Conservation (phyloP, 129 eudicot species). For the Artemisia annua region DNA sequence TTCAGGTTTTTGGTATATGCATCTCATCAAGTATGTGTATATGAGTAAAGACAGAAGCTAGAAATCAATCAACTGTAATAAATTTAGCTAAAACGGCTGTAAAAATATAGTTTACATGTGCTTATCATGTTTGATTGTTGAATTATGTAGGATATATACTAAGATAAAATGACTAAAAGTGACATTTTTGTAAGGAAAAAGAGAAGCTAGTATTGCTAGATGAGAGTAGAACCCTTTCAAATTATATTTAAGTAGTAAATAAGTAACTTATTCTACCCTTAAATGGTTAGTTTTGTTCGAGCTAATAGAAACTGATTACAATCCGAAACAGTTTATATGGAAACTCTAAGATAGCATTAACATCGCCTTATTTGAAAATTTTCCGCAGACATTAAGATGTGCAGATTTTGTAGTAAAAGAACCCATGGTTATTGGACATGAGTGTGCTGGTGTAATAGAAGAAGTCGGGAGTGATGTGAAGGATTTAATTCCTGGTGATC, state of each 20-base stretch:
- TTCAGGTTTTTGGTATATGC: background rate
- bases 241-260: background rate
- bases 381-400: conserved; percentile 49
- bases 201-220: no score
- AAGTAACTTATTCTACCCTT: no score
- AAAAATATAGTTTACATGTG: no score
- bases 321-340: background rate
- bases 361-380: background rate
- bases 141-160: no score
- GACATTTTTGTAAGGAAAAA: no score
- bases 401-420: conserved; percentile 71
- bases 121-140: no score
- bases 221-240: background rate
- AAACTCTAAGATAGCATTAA: background rate
- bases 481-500: conserved; percentile 51
- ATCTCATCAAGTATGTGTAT: background rate
- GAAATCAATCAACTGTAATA: no score
- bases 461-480: conserved; percentile 63
- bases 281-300: no score
- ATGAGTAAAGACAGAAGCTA: no score
- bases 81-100: no score
- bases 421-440: conserved; percentile 78
- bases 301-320: no score
- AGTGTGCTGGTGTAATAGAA: conserved; percentile 72
- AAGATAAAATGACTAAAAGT: no score